Evolutionary conservation across 331 rosid species (phyloP).

Genomic region (Acacia pycnantha): DNA sequence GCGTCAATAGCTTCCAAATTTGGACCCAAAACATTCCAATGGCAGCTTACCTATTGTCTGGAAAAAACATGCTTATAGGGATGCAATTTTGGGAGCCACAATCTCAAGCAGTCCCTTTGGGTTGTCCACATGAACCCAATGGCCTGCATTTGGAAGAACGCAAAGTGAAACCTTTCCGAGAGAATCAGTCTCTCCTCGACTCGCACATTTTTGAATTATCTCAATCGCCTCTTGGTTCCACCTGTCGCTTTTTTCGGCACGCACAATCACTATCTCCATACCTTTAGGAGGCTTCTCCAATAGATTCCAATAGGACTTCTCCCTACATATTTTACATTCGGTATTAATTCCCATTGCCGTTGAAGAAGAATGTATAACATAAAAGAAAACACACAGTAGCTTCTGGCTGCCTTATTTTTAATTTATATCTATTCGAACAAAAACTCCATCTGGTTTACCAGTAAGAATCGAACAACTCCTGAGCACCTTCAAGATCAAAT

Average conservation of each 20-base stretch:
- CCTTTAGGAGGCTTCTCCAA: constrained; percentile 81
- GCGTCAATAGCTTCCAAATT: neutral
- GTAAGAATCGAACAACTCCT: constrained; percentile 84
- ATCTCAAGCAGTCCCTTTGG: constrained; percentile 86
- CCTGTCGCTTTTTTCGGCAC: constrained; percentile 85
- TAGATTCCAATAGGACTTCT: constrained; percentile 72
- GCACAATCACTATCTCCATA: constrained; percentile 61
- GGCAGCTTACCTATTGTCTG: neutral
- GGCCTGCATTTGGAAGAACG: constrained; percentile 87
- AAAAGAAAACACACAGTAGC: neutral
- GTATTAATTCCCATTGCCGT: neutral
- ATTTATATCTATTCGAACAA: constrained; percentile 11
- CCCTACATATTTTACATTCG: constrained; percentile 41
- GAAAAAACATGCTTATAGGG: constrained; percentile 36
- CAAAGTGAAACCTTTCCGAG: constrained; percentile 57
- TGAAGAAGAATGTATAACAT: neutral
- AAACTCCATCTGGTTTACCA: constrained; percentile 43
- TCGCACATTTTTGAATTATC: constrained; percentile 51
- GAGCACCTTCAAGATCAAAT: constrained; percentile 76
- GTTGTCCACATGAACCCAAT: constrained; percentile 94
- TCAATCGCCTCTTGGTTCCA: constrained; percentile 64
- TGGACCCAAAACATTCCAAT: constrained; percentile 2
- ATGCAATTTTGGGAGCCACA: constrained; percentile 61
- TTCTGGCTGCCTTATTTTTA: neutral
- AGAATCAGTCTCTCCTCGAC: constrained; percentile 38